phyloP scores from a whole-genome alignment of 768 basidiomycete species.

The Cystobasidium ongulense region DNA sequence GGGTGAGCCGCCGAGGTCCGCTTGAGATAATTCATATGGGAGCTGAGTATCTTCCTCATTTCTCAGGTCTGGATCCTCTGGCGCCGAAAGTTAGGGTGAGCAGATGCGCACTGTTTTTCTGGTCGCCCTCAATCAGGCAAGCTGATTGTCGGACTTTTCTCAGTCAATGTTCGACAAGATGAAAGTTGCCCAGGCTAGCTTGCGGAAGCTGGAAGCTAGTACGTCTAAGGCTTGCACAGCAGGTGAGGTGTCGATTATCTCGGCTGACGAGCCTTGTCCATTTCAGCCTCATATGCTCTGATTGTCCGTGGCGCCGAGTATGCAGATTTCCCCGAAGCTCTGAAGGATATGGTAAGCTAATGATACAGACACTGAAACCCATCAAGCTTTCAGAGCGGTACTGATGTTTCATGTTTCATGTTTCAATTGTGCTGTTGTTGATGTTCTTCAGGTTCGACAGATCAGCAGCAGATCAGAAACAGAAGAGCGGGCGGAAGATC shows the following conservation, averaged over 20 bases:
- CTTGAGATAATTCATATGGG: neutral
- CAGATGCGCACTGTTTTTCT: neutral
- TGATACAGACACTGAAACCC: no score
- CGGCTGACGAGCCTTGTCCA: neutral
- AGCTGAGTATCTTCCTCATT: neutral
- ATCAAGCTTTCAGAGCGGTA: no score
- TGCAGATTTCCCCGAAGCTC: constrained; percentile 23
- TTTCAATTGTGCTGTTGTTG: neutral
- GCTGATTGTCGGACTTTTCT: no score
- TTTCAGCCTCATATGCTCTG: constrained; percentile 17
- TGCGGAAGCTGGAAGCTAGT: constrained; percentile 31
- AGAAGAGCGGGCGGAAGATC: neutral
- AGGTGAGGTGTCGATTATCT: neutral
- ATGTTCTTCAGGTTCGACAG: neutral
- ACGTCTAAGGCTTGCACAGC: neutral
- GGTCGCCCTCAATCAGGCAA: no score
- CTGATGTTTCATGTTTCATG: no score
- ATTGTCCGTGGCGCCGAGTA: constrained; percentile 26
- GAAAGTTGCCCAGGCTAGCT: constrained; percentile 1
- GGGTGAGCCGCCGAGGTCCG: neutral
- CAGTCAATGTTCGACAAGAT: constrained; percentile 32
- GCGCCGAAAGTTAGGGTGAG: constrained; percentile 22
- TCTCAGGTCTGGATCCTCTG: constrained; percentile 21
- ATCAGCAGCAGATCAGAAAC: constrained; percentile 15
- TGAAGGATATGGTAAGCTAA: constrained; percentile 21